Conservation (phyloP, 257 asterid species). For the Scutellaria baicalensis region DNA sequence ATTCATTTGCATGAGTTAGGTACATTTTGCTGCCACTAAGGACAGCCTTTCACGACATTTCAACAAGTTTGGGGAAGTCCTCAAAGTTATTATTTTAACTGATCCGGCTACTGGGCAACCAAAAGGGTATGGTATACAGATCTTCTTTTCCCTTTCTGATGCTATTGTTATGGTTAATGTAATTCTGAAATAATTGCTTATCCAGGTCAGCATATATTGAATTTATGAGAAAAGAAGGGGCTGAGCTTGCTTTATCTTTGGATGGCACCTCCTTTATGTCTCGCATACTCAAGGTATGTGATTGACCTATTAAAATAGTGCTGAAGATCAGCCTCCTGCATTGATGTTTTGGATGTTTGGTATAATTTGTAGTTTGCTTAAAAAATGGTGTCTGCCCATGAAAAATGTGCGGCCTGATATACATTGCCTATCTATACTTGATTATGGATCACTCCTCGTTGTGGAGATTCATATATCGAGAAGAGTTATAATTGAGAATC, state of each 20-base stretch:
- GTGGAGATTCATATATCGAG: not conserved
- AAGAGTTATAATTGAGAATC: too few species aligned
- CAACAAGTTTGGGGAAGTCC: constrained; percentile 85
- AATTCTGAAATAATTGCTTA: constrained; percentile 11
- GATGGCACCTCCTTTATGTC: constrained; percentile 96
- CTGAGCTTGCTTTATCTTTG: constrained; percentile 83
- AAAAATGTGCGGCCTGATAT: not conserved
- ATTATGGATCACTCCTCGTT: not conserved
- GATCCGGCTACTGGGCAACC: constrained; percentile 88
- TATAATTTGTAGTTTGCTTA: not conserved
- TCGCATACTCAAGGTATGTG: constrained; percentile 78
- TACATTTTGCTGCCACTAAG: constrained; percentile 99
- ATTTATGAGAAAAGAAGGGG: constrained; percentile 78
- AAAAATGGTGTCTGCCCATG: not conserved
- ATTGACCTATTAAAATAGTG: constrained; percentile 6
- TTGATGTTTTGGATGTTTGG: not conserved
- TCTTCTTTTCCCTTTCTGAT: constrained; percentile 3
- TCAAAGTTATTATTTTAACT: constrained; percentile 66
- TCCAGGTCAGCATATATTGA: constrained; percentile 94
- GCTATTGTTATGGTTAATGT: not conserved
- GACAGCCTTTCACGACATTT: constrained; percentile 85
- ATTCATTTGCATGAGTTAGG: constrained; percentile 36
- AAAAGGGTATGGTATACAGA: constrained; percentile 62
- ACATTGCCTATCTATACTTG: not conserved
- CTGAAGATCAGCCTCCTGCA: not conserved